Percentiles rank a stretch among this genome's conserved stretches.
phyloP scores from a whole-genome alignment of 768 basidiomycete genomes.

The Cytidiella melzeri region DNA sequence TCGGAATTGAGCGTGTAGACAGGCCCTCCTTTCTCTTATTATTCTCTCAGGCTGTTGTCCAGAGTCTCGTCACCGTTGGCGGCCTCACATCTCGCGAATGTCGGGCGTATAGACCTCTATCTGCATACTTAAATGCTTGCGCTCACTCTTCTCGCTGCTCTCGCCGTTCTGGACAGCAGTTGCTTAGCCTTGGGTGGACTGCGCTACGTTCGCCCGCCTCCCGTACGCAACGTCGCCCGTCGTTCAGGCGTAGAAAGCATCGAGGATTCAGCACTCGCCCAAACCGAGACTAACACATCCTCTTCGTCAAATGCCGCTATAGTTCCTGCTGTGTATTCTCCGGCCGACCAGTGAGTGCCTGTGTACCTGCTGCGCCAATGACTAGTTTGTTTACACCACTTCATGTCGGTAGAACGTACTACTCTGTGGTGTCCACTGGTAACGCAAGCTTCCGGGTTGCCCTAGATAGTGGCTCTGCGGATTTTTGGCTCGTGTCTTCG shows the following conservation, averaged over 20 bases:
- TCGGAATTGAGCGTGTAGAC: no score
- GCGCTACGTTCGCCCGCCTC: constrained; percentile 8
- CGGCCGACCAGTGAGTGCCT: constrained; percentile 10
- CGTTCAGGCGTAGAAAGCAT: constrained; percentile 12
- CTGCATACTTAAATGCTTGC: constrained; percentile 6
- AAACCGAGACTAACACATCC: constrained; percentile 6
- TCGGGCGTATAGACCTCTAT: background rate
- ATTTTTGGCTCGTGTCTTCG: constrained; percentile 67
- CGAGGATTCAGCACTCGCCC: constrained; percentile 5
- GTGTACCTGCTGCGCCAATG: background rate
- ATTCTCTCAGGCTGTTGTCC: no score
- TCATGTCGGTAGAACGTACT: constrained; percentile 53
- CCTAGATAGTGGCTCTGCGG: constrained; percentile 70
- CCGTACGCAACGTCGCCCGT: constrained; percentile 2
- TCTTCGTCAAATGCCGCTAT: constrained; percentile 7
- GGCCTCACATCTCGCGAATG: background rate
- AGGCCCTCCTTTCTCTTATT: no score
- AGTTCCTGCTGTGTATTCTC: constrained; percentile 7
- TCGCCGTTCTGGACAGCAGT: constrained; percentile 7
- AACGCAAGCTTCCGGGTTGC: constrained; percentile 60
- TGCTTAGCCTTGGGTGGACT: constrained; percentile 7
- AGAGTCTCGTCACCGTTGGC: background rate
- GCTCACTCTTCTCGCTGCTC: constrained; percentile 7
- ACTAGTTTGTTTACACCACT: background rate
- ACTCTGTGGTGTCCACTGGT: constrained; percentile 52